phyloP scores from a whole-genome alignment of 228 moss, liverwort and hornwort species.

The Sphagnum magellanicum region DNA sequence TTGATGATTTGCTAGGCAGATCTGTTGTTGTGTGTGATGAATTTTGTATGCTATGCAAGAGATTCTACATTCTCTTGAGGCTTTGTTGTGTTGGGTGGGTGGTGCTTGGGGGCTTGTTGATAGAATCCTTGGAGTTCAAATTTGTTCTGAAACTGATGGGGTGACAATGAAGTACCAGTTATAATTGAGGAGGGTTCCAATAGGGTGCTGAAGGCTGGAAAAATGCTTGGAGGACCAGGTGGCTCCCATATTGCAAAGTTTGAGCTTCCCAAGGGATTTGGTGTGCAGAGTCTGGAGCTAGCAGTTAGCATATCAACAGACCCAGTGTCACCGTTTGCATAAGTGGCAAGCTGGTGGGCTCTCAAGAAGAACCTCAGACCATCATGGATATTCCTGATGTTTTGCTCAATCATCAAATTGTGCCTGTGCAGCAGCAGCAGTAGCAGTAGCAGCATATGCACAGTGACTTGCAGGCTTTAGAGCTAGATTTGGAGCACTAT shows the following conservation, averaged over 20 bases:
- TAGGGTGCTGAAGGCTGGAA: constrained; percentile 52
- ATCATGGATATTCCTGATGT: constrained; percentile 79
- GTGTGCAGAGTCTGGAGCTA: constrained; percentile 55
- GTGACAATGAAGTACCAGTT: constrained; percentile 50
- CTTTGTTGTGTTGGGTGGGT: constrained; percentile 16
- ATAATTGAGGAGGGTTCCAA: constrained; percentile 68
- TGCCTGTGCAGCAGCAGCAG: constrained; percentile 27
- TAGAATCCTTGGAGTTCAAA: constrained; percentile 76
- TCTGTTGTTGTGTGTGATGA: not conserved
- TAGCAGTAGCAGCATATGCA: constrained; percentile 35
- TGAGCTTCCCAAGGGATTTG: constrained; percentile 43
- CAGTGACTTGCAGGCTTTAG: constrained; percentile 55
- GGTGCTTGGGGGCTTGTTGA: constrained; percentile 9
- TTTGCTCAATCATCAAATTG: constrained; percentile 37
- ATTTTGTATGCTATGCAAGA: not conserved
- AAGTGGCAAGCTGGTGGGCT: constrained; percentile 79
- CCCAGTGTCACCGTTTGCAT: constrained; percentile 70
- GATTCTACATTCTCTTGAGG: not conserved
- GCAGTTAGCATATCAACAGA: constrained; percentile 66
- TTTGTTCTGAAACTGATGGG: constrained; percentile 63
- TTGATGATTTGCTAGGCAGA: not conserved
- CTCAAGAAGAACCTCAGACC: constrained; percentile 61
- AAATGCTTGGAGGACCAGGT: constrained; percentile 61
- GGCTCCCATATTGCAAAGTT: constrained; percentile 54
- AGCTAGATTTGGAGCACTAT: constrained; percentile 86